These are phyloP conservation scores for Pachyrhizus erosus DNA, from an alignment of 306 rosid genomes.

Conservation along the genomic window DNA sequence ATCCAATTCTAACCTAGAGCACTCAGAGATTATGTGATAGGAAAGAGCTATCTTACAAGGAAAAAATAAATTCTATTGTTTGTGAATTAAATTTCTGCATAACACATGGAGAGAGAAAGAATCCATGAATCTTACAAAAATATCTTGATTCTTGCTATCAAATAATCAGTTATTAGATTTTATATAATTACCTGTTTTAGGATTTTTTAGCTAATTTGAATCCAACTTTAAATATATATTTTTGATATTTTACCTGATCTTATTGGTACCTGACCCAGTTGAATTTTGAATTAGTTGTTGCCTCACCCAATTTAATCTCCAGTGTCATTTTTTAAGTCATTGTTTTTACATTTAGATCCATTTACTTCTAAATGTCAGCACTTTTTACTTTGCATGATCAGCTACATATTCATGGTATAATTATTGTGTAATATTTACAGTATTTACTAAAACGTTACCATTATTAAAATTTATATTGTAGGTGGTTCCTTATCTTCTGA, in stretches of 20 bases:
- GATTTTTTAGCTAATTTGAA: too few species aligned
- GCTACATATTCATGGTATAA: background rate
- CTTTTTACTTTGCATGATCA: conserved; percentile 1
- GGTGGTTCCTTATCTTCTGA: conserved; percentile 97
- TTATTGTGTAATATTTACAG: conserved; percentile 3
- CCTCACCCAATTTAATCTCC: conserved; percentile 9
- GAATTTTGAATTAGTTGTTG: background rate
- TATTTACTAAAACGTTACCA: conserved; percentile 22
- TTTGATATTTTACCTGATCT: background rate
- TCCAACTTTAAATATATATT: too few species aligned
- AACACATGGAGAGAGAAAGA: too few species aligned
- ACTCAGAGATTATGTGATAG: background rate
- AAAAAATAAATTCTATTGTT: background rate
- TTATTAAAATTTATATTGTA: conserved; percentile 40
- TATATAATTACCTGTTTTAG: too few species aligned
- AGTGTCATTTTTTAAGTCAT: background rate
- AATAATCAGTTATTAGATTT: too few species aligned
- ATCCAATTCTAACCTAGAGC: background rate
- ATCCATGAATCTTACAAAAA: too few species aligned
- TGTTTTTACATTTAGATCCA: background rate
- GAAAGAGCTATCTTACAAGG: background rate
- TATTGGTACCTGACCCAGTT: background rate
- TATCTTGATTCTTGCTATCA: too few species aligned
- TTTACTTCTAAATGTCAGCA: background rate
- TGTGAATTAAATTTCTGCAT: too few species aligned